phyloP scores from a whole-genome alignment of 2,329 filamentous ascomycete species.

The Paecilomyces niveus region DNA sequence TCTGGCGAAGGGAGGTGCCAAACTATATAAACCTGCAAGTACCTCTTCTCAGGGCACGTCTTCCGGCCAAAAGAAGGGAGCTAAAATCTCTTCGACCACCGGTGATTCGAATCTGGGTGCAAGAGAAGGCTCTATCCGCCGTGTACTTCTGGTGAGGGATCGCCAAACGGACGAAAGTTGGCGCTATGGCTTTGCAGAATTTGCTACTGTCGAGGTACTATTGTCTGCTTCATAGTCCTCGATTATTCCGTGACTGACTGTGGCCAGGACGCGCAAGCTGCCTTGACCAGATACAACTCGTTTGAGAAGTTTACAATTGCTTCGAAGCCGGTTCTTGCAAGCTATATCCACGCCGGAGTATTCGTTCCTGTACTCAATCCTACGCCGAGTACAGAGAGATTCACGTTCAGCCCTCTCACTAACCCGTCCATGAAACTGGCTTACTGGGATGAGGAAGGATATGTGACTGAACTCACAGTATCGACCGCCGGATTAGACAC shows the following conservation, averaged over 20 bases:
- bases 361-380: slow-evolving; percentile 67
- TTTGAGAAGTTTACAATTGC: slow-evolving; percentile 72
- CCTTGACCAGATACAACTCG: slow-evolving; percentile 63
- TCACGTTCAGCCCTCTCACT: slow-evolving; percentile 63
- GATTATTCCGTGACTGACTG: slow-evolving; percentile 3
- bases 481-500: slow-evolving; percentile 44
- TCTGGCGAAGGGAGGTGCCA: slow-evolving; percentile 64
- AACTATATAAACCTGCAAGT: slow-evolving; percentile 56
- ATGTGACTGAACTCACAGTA: slow-evolving; percentile 58
- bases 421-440: slow-evolving; percentile 62
- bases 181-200: slow-evolving; percentile 80
- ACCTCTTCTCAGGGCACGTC: slow-evolving; percentile 27
- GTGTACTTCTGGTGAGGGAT: slow-evolving; percentile 71
- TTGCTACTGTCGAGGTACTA: slow-evolving; percentile 57
- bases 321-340: slow-evolving; percentile 62
- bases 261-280: slow-evolving; percentile 60
- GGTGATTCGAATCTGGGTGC: slow-evolving; percentile 61
- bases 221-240: background rate
- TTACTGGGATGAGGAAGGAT: slow-evolving; percentile 71
- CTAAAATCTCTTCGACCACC: slow-evolving; percentile 50
- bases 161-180: slow-evolving; percentile 64
- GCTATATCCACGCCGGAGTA: slow-evolving; percentile 76
- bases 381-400: slow-evolving; percentile 50
- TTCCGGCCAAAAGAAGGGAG: slow-evolving; percentile 36
- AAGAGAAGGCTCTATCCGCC: slow-evolving; percentile 64